A percentile compares a stretch with the other conserved stretches of the same genome.
phyloP scores from a whole-genome alignment of 139 green algal genomes.

The Coccomyxa sp. region DNA sequence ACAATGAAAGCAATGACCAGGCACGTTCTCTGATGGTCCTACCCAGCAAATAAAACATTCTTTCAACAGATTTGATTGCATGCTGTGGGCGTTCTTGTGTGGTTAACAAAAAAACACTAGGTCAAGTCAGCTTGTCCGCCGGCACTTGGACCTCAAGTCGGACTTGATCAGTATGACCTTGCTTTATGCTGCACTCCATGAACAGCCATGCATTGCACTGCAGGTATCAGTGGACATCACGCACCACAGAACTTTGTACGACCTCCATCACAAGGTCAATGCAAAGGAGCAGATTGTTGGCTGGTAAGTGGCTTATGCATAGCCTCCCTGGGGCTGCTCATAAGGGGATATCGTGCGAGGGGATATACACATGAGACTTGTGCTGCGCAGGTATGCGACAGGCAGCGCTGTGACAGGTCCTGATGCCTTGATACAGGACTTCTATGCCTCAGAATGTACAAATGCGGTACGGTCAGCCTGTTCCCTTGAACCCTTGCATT shows the following conservation, averaged over 20 bases:
- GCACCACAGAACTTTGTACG: constrained; percentile 91
- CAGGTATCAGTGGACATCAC: constrained; percentile 92
- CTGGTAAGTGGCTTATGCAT: constrained; percentile 58
- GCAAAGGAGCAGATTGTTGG: constrained; percentile 81
- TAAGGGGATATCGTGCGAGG: background rate
- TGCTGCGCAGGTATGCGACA: constrained; percentile 79
- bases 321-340: background rate
- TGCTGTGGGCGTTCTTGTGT: too few species aligned
- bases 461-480: constrained; percentile 33
- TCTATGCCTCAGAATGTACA: constrained; percentile 69
- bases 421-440: constrained; percentile 90
- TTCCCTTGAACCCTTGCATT: background rate
- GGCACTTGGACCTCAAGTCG: too few species aligned
- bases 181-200: too few species aligned
- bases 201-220: background rate
- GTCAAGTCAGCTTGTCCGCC: too few species aligned
- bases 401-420: constrained; percentile 65
- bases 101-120: too few species aligned
- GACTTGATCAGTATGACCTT: too few species aligned
- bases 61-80: too few species aligned
- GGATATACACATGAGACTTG: background rate
- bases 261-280: constrained; percentile 85
- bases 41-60: background rate
- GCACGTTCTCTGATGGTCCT: constrained; percentile 24
- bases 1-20: constrained; percentile 89